Conservation (phyloP, 768 basidiomycete species). For the Rhodotorula sphaerocarpa region DNA sequence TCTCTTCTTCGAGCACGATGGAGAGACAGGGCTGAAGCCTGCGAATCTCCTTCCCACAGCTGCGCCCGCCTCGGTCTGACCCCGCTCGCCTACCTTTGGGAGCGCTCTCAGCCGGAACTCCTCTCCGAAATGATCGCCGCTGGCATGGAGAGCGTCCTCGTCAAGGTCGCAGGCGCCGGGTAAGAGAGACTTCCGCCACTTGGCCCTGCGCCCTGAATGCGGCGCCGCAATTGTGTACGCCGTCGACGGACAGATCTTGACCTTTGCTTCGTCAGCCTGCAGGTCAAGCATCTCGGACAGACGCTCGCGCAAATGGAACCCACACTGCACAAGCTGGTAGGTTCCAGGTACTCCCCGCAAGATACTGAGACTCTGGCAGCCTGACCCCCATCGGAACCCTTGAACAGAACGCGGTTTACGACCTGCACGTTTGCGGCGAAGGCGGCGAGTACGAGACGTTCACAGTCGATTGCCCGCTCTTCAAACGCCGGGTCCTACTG, state of each 20-base stretch:
- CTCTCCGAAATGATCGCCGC: constrained; percentile 75
- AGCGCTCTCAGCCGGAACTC: constrained; percentile 75
- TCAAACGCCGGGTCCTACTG: constrained; percentile 67
- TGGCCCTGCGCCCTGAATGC: no score
- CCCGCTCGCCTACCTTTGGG: constrained; percentile 85
- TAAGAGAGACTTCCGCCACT: constrained; percentile 2
- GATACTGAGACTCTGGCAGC: background rate
- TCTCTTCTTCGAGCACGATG: no score
- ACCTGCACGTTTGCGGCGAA: constrained; percentile 90
- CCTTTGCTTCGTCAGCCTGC: constrained; percentile 39
- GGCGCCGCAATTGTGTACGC: no score
- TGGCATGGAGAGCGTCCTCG: constrained; percentile 71
- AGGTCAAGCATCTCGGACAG: constrained; percentile 62
- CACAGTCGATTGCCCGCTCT: constrained; percentile 80
- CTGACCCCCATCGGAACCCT: background rate
- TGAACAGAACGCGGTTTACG: constrained; percentile 65
- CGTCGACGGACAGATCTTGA: constrained; percentile 28
- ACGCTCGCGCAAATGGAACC: constrained; percentile 64
- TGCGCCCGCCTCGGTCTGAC: constrained; percentile 72
- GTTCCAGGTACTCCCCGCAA: constrained; percentile 32
- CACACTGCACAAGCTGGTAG: constrained; percentile 63
- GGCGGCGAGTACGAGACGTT: constrained; percentile 96
- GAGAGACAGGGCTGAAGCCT: no score
- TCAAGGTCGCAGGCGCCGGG: constrained; percentile 95
- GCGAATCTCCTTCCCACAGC: constrained; percentile 44